phyloP scores from a whole-genome alignment of 78 protist species.

The Bigelowiella natans region DNA sequence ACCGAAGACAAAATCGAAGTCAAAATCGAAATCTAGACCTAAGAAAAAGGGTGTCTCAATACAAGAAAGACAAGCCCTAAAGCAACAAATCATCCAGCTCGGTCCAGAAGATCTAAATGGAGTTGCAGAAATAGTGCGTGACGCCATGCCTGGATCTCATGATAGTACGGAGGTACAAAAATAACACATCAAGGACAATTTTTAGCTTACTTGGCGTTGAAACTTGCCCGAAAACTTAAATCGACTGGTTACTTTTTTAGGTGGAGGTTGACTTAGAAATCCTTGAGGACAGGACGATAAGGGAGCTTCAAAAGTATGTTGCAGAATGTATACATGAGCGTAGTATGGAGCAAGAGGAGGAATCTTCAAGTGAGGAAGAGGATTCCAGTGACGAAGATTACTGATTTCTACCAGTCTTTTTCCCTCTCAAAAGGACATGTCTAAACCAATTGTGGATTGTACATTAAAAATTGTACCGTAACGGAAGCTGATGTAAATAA shows the following conservation, averaged over 20 bases:
- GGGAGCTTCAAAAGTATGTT: background rate
- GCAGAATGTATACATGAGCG: background rate
- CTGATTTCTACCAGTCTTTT: no score
- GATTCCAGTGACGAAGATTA: no score
- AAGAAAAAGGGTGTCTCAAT: background rate
- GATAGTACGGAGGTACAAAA: background rate
- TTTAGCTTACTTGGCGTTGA: no score
- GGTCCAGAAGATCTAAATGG: background rate
- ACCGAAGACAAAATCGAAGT: background rate
- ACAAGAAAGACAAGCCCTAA: background rate
- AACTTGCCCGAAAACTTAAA: no score
- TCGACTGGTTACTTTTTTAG: background rate
- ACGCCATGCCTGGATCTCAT: background rate
- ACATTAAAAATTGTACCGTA: no score
- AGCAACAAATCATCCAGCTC: background rate
- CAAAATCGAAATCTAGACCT: background rate
- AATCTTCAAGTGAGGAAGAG: background rate
- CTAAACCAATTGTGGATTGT: no score
- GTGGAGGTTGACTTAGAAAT: background rate
- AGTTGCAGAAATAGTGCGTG: background rate
- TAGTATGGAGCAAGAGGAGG: background rate
- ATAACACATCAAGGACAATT: background rate
- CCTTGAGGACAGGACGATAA: background rate
- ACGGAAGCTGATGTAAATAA: no score
- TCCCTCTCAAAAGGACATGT: no score